These are phyloP conservation scores for Helminthosporium solani DNA, from an alignment of 2,329 filamentous ascomycete genomes.

Conservation along the genomic window DNA sequence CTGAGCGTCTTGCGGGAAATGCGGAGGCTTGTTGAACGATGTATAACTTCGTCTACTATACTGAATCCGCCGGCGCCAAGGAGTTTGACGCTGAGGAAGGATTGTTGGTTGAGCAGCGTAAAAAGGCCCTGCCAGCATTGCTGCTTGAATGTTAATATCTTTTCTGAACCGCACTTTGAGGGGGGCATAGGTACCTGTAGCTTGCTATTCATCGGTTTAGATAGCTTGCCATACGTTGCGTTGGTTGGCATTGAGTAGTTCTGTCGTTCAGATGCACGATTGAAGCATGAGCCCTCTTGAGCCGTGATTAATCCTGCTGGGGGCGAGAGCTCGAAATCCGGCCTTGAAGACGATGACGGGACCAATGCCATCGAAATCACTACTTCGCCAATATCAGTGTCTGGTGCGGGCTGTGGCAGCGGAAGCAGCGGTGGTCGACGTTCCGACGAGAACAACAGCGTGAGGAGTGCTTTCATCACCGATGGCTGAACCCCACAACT, in stretches of 20 bases:
- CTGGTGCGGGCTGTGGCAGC: not conserved
- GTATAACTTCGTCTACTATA: slow-evolving; percentile 41
- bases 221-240: no score
- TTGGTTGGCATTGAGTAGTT: not conserved
- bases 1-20: slow-evolving; percentile 42
- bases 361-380: not conserved
- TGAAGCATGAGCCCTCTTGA: not conserved
- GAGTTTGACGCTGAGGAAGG: slow-evolving; percentile 39
- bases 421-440: not conserved
- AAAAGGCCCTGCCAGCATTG: slow-evolving; percentile 1
- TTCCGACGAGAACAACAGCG: not conserved
- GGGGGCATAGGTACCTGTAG: slow-evolving; percentile 3
- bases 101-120: slow-evolving; percentile 10
- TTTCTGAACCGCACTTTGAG: not conserved
- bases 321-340: not conserved
- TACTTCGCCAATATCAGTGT: not conserved
- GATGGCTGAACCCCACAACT: not conserved
- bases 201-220: not conserved
- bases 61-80: slow-evolving; percentile 41
- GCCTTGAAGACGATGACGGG: not conserved
- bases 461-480: not conserved
- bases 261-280: not conserved
- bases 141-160: slow-evolving; percentile 2
- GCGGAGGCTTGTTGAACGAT: slow-evolving; percentile 36
- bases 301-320: not conserved